These are phyloP conservation scores for Mycena metata DNA, from an alignment of 768 basidiomycete species.

Conservation along the genomic window DNA sequence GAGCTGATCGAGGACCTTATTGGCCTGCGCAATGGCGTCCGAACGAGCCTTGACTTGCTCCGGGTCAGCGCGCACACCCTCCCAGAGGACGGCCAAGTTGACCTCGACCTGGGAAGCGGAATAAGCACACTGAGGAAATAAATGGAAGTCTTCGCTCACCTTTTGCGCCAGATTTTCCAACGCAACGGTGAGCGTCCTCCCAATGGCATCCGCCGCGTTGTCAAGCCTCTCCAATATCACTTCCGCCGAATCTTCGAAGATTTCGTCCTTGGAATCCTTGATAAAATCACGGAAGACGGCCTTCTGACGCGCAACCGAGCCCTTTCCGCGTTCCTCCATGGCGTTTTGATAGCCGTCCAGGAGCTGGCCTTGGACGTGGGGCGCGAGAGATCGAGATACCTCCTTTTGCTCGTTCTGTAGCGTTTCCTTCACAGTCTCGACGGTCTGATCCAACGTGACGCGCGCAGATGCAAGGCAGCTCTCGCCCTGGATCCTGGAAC, in stretches of 20 bases:
- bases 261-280: conserved; percentile 56
- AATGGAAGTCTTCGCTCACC: conserved; percentile 48
- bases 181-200: conserved; percentile 59
- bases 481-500: conserved; percentile 64
- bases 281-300: conserved; percentile 66
- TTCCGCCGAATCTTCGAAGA: conserved; percentile 68
- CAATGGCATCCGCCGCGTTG: conserved; percentile 63
- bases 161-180: conserved; percentile 68
- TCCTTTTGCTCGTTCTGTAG: conserved; percentile 71
- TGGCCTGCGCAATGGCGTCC: conserved; percentile 54
- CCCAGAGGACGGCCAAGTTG: conserved; percentile 72
- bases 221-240: conserved; percentile 62
- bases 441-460: conserved; percentile 61
- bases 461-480: conserved; percentile 65
- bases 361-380: conserved; percentile 67
- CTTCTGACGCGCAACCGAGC: conserved; percentile 74
- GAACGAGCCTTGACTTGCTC: conserved; percentile 56
- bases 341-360: conserved; percentile 66
- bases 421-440: conserved; percentile 63
- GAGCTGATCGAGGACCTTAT: conserved; percentile 58
- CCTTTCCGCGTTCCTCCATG: conserved; percentile 66
- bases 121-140: conserved; percentile 5
- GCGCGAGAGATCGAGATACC: conserved; percentile 67
- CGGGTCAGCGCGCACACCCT: conserved; percentile 63
- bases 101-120: conserved; percentile 58